Evolutionary conservation across 75 land plant genomes (phyloP), one percentile per base, ranked within the genome.

Genomic region (Pinus albicaulis): DNA sequence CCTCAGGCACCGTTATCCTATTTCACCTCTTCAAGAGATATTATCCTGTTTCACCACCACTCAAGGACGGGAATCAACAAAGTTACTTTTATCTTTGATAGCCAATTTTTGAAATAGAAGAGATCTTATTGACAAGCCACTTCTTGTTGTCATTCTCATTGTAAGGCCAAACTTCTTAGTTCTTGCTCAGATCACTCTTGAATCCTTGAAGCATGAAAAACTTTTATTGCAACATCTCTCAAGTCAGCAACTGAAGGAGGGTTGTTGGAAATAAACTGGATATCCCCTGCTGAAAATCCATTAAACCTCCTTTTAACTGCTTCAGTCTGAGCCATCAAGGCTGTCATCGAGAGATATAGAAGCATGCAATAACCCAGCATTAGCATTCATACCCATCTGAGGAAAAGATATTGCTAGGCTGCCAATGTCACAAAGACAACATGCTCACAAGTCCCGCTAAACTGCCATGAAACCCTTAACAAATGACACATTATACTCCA

Each of bases 401-500:
- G 52, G 8, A 44, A 44, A 44, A 44, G 10, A 44, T 44, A 7
- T 44, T 1, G 7, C 8, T 7, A 44, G 10, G 52, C 52, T 44
- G 52, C 52, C 52, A 7, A 44, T 7, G 10, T 7, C 52, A 44
- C 52, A 44, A 44, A 0, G 8, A 44, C 52, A 44, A 44, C 52
- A 44, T 1, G 1, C 10, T 38, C 7, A 8, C 52, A 44, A 44
- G 52, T 7, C 8, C 8, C 10, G 10, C 52, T 44, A 44, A 44
- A 44, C 52, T 44, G 8, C 52, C 52, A 44, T 6, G 7, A 8
- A 44, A 44, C 23, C 99, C 91, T 95, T 95, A 68, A 98, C 94
- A 41, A 95, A 84, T 31, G 96, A 95, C 16, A 98, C 99, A 81
- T 96, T 98, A 87, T 85, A 91, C 55, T 92, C 83, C 52, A 93